Conservation (phyloP, 306 rosid species). For the Begonia fuchsioides region DNA sequence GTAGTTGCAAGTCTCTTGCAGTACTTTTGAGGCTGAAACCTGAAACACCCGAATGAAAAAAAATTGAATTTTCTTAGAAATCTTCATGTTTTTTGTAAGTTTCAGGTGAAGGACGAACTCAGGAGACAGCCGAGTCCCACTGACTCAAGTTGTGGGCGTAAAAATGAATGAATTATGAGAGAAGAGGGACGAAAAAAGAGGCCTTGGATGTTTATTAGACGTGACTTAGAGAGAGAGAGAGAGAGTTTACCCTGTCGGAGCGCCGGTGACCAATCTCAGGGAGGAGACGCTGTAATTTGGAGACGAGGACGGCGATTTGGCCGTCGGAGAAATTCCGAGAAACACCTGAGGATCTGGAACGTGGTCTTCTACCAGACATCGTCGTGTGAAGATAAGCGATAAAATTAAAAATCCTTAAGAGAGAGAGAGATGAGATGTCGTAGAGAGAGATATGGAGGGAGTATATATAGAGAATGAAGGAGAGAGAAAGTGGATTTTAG, state of each 20-base stretch:
- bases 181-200: not conserved
- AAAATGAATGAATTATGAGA: not conserved
- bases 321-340: conserved; percentile 58
- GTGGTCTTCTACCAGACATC: conserved; percentile 60
- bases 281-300: conserved; percentile 83
- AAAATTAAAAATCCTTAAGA: too few species aligned
- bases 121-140: not conserved
- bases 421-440: not conserved
- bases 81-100: too few species aligned
- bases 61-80: too few species aligned
- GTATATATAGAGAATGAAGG: not conserved
- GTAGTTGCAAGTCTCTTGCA: conserved; percentile 85
- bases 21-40: conserved; percentile 44
- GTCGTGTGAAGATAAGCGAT: too few species aligned
- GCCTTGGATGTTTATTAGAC: not conserved
- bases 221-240: not conserved
- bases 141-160: not conserved
- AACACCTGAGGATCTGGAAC: conserved; percentile 54
- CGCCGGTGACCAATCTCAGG: conserved; percentile 71
- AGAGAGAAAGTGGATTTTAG: not conserved
- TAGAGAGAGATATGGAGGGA: not conserved
- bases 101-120: too few species aligned
- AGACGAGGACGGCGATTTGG: conserved; percentile 80
- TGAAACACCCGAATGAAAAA: not conserved
- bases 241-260: conserved; percentile 59